These are phyloP conservation scores for Cylindrotheca fusiformis DNA, from an alignment of 108 stramenopile genomes.

Conservation along the genomic window DNA sequence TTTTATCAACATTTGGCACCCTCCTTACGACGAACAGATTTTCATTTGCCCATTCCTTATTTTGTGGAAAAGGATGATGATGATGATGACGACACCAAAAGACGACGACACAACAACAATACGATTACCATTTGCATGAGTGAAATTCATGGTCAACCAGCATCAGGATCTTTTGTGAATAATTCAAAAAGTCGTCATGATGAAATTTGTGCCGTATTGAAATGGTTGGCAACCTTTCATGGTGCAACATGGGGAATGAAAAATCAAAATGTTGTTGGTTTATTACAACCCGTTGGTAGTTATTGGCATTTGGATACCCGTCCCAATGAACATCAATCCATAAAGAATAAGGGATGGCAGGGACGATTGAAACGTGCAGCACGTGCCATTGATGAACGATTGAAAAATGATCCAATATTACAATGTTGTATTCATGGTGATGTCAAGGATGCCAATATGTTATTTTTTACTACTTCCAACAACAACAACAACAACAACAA, in stretches of 20 bases:
- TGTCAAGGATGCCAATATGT: conserved; percentile 70
- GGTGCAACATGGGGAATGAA: conserved; percentile 51
- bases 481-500: too few species aligned
- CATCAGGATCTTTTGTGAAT: too few species aligned
- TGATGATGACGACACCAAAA: conserved; percentile 23
- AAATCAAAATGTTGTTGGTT: not conserved
- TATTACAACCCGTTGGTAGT: conserved; percentile 48
- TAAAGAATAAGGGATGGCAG: conserved; percentile 62
- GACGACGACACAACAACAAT: too few species aligned
- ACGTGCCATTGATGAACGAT: conserved; percentile 54
- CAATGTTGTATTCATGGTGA: conserved; percentile 76
- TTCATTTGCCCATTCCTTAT: conserved; percentile 34
- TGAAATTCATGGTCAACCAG: conserved; percentile 4
- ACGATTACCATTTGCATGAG: conserved; percentile 27
- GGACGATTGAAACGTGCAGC: conserved; percentile 69
- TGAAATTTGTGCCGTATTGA: conserved; percentile 31
- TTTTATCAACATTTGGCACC: conserved; percentile 56
- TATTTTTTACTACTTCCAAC: conserved; percentile 24
- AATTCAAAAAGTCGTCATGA: not conserved
- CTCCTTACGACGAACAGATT: conserved; percentile 5
- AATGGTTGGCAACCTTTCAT: conserved; percentile 72
- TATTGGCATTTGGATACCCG: conserved; percentile 83
- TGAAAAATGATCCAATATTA: conserved; percentile 58
- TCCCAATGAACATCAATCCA: conserved; percentile 62
- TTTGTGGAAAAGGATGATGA: conserved; percentile 36